Evolutionary conservation across 148 eudicot genomes (phyloP).

Genomic region (Chenopodium berlandieri): DNA sequence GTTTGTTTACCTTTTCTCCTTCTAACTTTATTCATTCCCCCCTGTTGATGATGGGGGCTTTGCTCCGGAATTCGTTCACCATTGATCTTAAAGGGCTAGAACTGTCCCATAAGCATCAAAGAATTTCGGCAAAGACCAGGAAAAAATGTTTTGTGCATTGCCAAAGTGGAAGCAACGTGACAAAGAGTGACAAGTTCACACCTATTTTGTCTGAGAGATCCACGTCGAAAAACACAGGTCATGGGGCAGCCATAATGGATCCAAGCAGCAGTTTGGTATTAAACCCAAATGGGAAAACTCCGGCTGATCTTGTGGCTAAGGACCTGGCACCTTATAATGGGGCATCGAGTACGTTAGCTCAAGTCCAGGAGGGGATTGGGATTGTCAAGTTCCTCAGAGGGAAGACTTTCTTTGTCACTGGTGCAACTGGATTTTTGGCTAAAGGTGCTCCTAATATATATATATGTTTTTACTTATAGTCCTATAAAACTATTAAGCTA

Average conservation of each 20-base stretch:
- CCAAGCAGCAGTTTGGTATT: slow-evolving; percentile 45
- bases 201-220: slow-evolving; percentile 62
- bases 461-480: background rate
- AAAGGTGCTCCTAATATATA: slow-evolving; percentile 53
- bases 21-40: slow-evolving; percentile 32
- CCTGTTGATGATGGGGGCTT: slow-evolving; percentile 72
- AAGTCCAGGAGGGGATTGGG: slow-evolving; percentile 62
- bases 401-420: slow-evolving; percentile 74
- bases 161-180: slow-evolving; percentile 51
- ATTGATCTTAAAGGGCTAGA: slow-evolving; percentile 35
- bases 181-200: slow-evolving; percentile 41
- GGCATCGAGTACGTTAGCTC: slow-evolving; percentile 32
- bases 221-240: slow-evolving; percentile 33
- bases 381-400: slow-evolving; percentile 72
- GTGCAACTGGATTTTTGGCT: slow-evolving; percentile 93
- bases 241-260: slow-evolving; percentile 44
- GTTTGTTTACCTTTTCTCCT: slow-evolving; percentile 40
- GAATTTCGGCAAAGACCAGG: slow-evolving; percentile 31
- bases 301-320: slow-evolving; percentile 33
- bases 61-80: slow-evolving; percentile 59
- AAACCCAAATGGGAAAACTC: slow-evolving; percentile 50
- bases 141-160: slow-evolving; percentile 40
- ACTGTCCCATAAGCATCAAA: slow-evolving; percentile 26
- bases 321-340: slow-evolving; percentile 49
- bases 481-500: background rate